Evolutionary conservation across 176 grass and related monocot genomes (phyloP), one percentile per base, ranked within the genome.

Genomic region (Dactylis glomerata): DNA sequence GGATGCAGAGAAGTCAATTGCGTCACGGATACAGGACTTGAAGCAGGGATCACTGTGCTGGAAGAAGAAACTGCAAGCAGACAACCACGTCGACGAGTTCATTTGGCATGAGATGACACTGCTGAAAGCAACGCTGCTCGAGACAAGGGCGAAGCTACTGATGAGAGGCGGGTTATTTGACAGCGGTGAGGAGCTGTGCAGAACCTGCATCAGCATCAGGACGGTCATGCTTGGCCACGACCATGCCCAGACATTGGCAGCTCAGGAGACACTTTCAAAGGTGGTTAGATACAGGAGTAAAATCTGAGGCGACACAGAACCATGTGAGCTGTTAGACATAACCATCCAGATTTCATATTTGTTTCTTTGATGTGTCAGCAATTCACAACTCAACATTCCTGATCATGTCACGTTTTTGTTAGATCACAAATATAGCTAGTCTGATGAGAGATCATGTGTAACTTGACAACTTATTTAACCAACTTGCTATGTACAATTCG

Each of bases 161-260:
- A 79, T 94, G 42, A 81, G 89, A 81, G 96, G 96, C 1, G 96
- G 96, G 37, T 45, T 92, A 64, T 94, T 96, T 5, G 96, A 99
- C 67, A 91, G 75, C 0, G 89, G 81, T 0, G 93, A 99, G 75
- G 96, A 99, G 57, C 76, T 99, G 68, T 96, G 96, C 76, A 89
- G 96, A 31, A 99, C 93, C 50, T 99, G 96, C 76, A 89, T 99
- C 79, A 99, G 93, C 81, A 99, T 99, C 71, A 86, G 91, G 54
- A 92, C 91, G 0, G 93, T 99, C 38, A 94, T 99, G 93, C 89
- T 99, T 56, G 93, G 96, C 15, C 96, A 96, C 23, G 85, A 82
- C 42, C 91, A 99, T 82, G 36, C 82, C 30, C 97, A 94, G 22
- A 96, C 93, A 52, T 62, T 99, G 31, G 93, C 93, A 33, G 96